Evolutionary conservation across 305 asterid species (phyloP), one percentile per base, ranked within the genome.

Genomic region (Vinca major): DNA sequence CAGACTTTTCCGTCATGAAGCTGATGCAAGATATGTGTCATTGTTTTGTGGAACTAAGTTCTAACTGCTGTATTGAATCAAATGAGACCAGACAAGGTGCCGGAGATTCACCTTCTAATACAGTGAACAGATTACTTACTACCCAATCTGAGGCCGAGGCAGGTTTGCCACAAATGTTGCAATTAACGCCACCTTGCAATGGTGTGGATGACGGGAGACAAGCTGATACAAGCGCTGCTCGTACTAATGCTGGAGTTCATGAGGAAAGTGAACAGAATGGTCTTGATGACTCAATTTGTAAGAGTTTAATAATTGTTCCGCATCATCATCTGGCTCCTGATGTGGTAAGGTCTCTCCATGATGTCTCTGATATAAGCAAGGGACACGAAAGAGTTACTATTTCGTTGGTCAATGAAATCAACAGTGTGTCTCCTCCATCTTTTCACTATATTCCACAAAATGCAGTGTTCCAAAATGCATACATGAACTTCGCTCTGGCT

Each of bases 381-480:
- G 96, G 97, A 62, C 96, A 86, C 73, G 98, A 90, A 81, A 86
- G 78, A 53, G 88, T 92, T 63, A 56, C 57, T 56, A 88, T 92
- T 71, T 72, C 90, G 7, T 20, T 92, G 69, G 83, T 82, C 72
- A 91, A 90, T 76, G 86, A 84, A 41, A 80, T 89, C 73, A 86
- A 87, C 72, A 69, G 76, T 64, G 84, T 79, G 72, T 45, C 39
- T 33, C 83, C 88, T 4, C 98, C 97, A 68, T 73, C 84, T 52
- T 92, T 92, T 81, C 71, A 71, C 79, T 92, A 92, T 85, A 87
- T 92, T 72, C 83, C 90, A 40, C 83, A 84, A 72, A 92, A 80
- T 79, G 84, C 80, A 53, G 76, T 86, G 50, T 90, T 82, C 75
- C 96, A 87, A 77, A 83, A 81, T 75, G 97, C 98, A 12, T 68